Base-by-base conservation (phyloP, 2,329 filamentous ascomycete species). In the Sordariomycetes sp. region DNA sequence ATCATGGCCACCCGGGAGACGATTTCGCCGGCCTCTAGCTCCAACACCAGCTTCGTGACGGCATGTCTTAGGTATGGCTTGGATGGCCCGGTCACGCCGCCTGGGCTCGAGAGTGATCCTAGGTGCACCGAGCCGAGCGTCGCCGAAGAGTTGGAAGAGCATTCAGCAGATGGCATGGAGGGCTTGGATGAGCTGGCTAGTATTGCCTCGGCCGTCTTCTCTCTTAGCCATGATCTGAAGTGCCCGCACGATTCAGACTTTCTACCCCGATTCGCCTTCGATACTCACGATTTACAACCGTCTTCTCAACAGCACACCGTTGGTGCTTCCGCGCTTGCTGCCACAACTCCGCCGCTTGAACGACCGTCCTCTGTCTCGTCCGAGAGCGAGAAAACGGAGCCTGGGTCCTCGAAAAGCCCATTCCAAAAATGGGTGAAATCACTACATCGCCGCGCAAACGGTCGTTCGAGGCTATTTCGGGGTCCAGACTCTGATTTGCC, bases 391-490 rank as follows among this genome's bases (percentile, higher is more conserved):
- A 32, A 24, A n/a, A 11, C 32, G 22, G 43, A 35, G 34, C 28
- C 25, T 6, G 18, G 43, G 12, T 22, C 32, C 18, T 7, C 18
- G 11, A 66, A 64, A 53, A 67, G 65, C 8, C 83, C 85, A 2
- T 90, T 93, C 65, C 79, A 82, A 53, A 86, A 81, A 68, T 93
- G 89, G 88, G 82, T 92, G 71, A 86, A 76, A 62, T 87, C 80
- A 64, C 66, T 40, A 59, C 63, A 43, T 68, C 68, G 40, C 75
- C 76, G 60, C 71, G 68, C 59, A 71, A 72, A 46, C 64, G 65
- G 51, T 60, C 64, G 11, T 63, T 66, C 25, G 62, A 66, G 12
- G 63, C 65, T 24, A 63, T 64, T 58, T 50, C 62, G 48, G 54
- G 59, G 53, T 59, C 62, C 43, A 63, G 65, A 54, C 18, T 11